These are phyloP conservation scores for Coprinopsis strossmayeri DNA, from an alignment of 768 basidiomycete genomes.

Conservation along the genomic window DNA sequence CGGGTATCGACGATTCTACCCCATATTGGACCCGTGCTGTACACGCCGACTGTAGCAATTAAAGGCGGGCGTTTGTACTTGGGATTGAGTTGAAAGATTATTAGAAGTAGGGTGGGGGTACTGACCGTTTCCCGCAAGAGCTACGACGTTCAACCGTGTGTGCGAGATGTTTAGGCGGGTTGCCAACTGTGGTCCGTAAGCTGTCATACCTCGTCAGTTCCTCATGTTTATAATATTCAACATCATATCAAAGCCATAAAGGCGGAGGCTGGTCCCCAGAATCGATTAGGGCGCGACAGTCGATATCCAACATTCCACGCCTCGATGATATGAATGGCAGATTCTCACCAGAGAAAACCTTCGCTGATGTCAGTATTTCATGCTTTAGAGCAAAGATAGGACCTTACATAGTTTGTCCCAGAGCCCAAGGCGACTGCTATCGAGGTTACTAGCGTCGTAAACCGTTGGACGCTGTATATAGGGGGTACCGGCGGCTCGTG, in stretches of 20 bases:
- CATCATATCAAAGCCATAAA: background rate
- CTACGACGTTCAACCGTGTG: slow-evolving; percentile 78
- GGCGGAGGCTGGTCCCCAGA: background rate
- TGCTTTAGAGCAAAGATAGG: background rate
- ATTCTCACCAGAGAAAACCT: slow-evolving; percentile 39
- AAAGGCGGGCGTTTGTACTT: too few relatives aligned
- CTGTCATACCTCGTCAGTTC: slow-evolving; percentile 24
- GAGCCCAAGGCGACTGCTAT: slow-evolving; percentile 54
- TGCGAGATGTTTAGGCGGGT: slow-evolving; percentile 68
- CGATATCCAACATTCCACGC: background rate
- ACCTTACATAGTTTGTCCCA: slow-evolving; percentile 71
- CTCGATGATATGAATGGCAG: background rate
- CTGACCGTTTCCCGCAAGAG: slow-evolving; percentile 72
- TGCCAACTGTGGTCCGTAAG: slow-evolving; percentile 85
- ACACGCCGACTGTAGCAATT: slow-evolving; percentile 70
- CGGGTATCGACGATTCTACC: slow-evolving; percentile 70
- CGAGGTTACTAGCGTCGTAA: slow-evolving; percentile 48
- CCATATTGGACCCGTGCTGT: slow-evolving; percentile 69
- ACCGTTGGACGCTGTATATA: slow-evolving; percentile 27
- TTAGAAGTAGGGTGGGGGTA: slow-evolving; percentile 4
- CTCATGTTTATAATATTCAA: background rate
- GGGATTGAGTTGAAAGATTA: background rate
- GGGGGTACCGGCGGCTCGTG: slow-evolving; percentile 1
- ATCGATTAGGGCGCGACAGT: background rate
- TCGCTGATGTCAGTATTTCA: slow-evolving; percentile 4